Conservation (phyloP, 768 basidiomycete species). For the Collybiopsis confluens region DNA sequence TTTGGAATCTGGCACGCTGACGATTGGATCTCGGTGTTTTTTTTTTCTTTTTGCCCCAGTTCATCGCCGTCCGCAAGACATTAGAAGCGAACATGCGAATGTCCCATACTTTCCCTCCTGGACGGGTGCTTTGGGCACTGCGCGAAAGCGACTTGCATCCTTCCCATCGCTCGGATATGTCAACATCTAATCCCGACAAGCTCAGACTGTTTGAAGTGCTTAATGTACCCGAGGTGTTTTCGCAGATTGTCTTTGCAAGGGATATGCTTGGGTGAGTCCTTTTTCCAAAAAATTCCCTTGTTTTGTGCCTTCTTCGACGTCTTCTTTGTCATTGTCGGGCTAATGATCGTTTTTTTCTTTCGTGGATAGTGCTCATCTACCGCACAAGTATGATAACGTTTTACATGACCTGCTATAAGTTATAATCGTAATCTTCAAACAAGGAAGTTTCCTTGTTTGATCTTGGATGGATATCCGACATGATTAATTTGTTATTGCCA, state of each 20-base stretch:
- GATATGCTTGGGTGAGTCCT: slow-evolving; percentile 72
- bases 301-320: too few species aligned
- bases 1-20: not conserved
- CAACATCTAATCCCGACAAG: slow-evolving; percentile 37
- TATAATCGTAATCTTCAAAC: too few species aligned
- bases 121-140: slow-evolving; percentile 75
- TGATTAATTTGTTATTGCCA: too few species aligned
- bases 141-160: slow-evolving; percentile 68
- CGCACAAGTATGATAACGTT: slow-evolving; percentile 75
- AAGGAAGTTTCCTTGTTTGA: not conserved
- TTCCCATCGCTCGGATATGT: slow-evolving; percentile 35
- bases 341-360: too few species aligned
- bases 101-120: slow-evolving; percentile 70
- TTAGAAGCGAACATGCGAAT: slow-evolving; percentile 82
- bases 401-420: slow-evolving; percentile 66
- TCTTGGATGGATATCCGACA: too few species aligned
- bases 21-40: not conserved
- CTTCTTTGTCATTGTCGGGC: not conserved
- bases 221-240: slow-evolving; percentile 73
- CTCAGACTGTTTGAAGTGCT: slow-evolving; percentile 74
- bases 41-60: slow-evolving; percentile 36
- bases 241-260: slow-evolving; percentile 74
- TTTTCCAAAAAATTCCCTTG: too few species aligned
- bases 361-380: slow-evolving; percentile 78
- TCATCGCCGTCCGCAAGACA: slow-evolving; percentile 76